Base-by-base conservation (phyloP, 176 grass and related monocot genomes). In the Oryza glumipatula region DNA sequence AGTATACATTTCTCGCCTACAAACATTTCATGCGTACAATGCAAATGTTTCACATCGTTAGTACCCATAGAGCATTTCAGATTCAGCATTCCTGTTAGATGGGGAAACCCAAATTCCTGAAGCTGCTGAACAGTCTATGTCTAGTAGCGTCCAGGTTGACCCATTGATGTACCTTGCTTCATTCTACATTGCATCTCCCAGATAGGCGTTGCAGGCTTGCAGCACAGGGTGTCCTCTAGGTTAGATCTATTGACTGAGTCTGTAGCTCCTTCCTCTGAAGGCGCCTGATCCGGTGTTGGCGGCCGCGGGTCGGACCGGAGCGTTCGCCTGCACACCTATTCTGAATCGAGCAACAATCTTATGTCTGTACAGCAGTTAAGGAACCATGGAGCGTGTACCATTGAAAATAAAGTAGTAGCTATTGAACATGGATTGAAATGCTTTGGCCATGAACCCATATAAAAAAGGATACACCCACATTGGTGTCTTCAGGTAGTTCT, bases 391-490 rank as follows among this genome's bases (percentile, higher is more conserved):
- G 28, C 28, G 68, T 21, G 7, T 52, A 73, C 5, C 81, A 79
- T 39, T n/a, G 54, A 80, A 46, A 75, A 39, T 39, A 49, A 58
- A 28, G n/a, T 48, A 28, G n/a, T 48, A 47, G 44, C 6, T 66
- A 92, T 79, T 46, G 51, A 12, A 41, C 19, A 70, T 0, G 32
- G 58, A 73, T 33, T 74, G 41, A 64, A 89, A 71, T 75, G 56
- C 41, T 84, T 85, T 56, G 23, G n/a, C 3, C 24, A 80, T 78
- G 46, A 90, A 77, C 73, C 6, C 1, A 9, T 68, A 74, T 39
- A 39, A 39, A 41, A 84, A 92, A 99, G 94, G 94, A 99, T 96
- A 99, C 92, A 99, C 86, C 91, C 93, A 99, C 48, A 88, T 76
- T 1, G 94, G 97, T 76, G 94, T 96, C 92, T 96, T 99, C 58